Evolutionary conservation across 306 rosid species (phyloP).

Genomic region (Quercus robur): DNA sequence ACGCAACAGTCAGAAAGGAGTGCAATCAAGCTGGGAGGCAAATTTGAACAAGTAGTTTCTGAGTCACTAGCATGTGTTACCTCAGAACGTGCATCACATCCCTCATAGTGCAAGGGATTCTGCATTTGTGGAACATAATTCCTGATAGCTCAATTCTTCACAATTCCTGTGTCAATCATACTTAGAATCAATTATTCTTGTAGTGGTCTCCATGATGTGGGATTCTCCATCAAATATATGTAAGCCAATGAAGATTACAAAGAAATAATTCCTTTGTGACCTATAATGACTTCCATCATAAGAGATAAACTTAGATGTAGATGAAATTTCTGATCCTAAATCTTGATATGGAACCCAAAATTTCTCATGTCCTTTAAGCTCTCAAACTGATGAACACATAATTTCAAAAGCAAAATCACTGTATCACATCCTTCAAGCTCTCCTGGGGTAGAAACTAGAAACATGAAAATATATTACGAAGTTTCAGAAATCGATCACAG

Average conservation of each 20-base stretch:
- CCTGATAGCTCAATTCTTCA: conserved; percentile 9
- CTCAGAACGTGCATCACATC: conserved; percentile 11
- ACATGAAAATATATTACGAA: neutral
- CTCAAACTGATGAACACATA: conserved; percentile 3
- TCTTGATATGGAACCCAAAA: neutral
- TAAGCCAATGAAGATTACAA: conserved; percentile 3
- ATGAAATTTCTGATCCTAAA: conserved; percentile 17
- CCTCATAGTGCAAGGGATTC: conserved; percentile 17
- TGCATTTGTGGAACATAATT: conserved; percentile 11
- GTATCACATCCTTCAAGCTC: conserved; percentile 2
- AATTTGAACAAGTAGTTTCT: conserved; percentile 4
- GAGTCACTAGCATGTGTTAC: neutral
- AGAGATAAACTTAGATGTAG: conserved; percentile 14
- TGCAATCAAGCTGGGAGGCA: conserved; percentile 21
- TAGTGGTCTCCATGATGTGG: neutral
- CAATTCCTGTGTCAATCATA: conserved; percentile 10
- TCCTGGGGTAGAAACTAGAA: neutral
- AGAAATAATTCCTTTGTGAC: neutral
- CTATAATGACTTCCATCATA: conserved; percentile 2
- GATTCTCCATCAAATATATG: neutral
- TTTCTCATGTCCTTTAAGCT: conserved; percentile 1
- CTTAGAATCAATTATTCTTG: conserved; percentile 6
- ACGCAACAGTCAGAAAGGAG: neutral
- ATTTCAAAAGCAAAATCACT: conserved; percentile 13
- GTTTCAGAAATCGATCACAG: neutral